Conservation (phyloP, 2,329 filamentous ascomycete species). For the Simplicillium aogashimaense region DNA sequence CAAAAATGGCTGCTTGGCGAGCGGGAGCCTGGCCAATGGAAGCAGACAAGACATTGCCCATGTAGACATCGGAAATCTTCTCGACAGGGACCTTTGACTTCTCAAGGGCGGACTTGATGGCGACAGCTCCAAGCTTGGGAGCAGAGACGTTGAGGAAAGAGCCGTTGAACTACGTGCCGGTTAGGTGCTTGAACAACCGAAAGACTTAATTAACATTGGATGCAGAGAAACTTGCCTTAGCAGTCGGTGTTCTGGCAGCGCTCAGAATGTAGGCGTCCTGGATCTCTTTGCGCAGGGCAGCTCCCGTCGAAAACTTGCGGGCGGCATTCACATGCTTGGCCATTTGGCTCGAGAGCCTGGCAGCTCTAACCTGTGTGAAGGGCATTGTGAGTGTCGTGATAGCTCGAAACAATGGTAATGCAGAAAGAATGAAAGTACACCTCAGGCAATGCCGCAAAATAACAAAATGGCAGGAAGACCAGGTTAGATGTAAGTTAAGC, state of each 20-base stretch:
- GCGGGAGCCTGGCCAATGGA: constrained; percentile 83
- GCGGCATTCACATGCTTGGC: constrained; percentile 27
- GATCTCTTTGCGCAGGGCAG: constrained; percentile 52
- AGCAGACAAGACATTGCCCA: constrained; percentile 89
- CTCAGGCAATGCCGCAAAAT: background rate
- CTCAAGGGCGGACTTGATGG: constrained; percentile 82
- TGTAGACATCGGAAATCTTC: constrained; percentile 87
- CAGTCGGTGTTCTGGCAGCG: constrained; percentile 80
- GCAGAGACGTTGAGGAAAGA: constrained; percentile 75
- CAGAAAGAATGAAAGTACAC: constrained; percentile 1
- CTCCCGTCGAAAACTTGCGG: constrained; percentile 36
- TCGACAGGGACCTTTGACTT: constrained; percentile 75
- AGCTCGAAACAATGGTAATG: background rate
- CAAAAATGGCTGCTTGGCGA: constrained; percentile 81
- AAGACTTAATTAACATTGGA: background rate
- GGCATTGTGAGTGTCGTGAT: constrained; percentile 16
- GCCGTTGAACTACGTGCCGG: constrained; percentile 70
- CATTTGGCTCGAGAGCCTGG: constrained; percentile 23
- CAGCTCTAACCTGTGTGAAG: constrained; percentile 21
- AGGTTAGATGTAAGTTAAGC: background rate
- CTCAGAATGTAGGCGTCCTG: constrained; percentile 92
- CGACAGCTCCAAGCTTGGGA: constrained; percentile 78
- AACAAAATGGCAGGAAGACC: constrained; percentile 4
- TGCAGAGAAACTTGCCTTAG: constrained; percentile 49
- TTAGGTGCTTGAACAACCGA: background rate